These are phyloP conservation scores for Collybiopsis confluens DNA, from an alignment of 768 basidiomycete genomes.

Conservation along the genomic window DNA sequence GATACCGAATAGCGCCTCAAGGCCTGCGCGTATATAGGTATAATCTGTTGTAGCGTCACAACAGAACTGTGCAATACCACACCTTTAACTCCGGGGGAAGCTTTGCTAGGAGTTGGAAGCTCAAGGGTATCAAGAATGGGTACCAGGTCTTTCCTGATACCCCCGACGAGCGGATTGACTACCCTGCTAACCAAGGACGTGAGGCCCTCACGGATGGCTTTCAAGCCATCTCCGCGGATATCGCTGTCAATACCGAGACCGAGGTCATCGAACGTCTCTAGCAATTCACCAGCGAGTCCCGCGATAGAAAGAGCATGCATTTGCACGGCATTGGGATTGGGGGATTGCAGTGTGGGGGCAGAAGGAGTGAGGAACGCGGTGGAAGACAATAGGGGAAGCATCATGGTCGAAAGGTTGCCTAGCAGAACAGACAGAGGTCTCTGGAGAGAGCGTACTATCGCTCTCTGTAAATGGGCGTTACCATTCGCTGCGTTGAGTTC, in stretches of 20 bases:
- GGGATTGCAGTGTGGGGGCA: slow-evolving; percentile 44
- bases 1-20: slow-evolving; percentile 54
- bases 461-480: slow-evolving; percentile 61
- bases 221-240: slow-evolving; percentile 62
- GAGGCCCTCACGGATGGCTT: slow-evolving; percentile 64
- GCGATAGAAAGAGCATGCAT: slow-evolving; percentile 66
- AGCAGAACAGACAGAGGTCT: slow-evolving; percentile 73
- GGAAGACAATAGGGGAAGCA: slow-evolving; percentile 65
- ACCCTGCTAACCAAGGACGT: slow-evolving; percentile 65
- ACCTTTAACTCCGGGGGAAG: slow-evolving; percentile 25
- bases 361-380: slow-evolving; percentile 52
- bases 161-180: slow-evolving; percentile 56
- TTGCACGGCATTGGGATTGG: slow-evolving; percentile 62
- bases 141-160: slow-evolving; percentile 57
- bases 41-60: slow-evolving; percentile 47
- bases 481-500: slow-evolving; percentile 64
- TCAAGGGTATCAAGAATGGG: slow-evolving; percentile 65
- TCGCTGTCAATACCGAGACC: slow-evolving; percentile 60
- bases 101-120: slow-evolving; percentile 23
- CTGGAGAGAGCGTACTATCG: slow-evolving; percentile 69
- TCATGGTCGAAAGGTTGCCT: slow-evolving; percentile 62
- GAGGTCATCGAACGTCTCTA: slow-evolving; percentile 66
- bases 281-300: slow-evolving; percentile 68
- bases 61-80: slow-evolving; percentile 54
- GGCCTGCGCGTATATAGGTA: slow-evolving; percentile 59